Percentiles rank a stretch among this genome's conserved stretches.
These are phyloP conservation scores for Isoetes engelmannii DNA, from an alignment of 83 land plant species.

Conservation along the genomic window DNA sequence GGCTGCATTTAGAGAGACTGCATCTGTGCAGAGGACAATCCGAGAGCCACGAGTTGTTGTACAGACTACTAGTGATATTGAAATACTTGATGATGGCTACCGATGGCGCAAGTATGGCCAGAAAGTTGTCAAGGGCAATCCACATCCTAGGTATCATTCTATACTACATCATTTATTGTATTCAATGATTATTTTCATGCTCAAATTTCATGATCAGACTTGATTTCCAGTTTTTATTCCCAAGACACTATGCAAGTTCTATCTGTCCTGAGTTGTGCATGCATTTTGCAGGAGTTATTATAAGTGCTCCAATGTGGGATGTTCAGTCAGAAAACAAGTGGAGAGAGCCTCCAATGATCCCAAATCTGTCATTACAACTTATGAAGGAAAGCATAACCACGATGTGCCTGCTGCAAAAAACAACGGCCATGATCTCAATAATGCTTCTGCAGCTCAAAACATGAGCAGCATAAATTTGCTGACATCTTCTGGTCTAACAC, in stretches of 20 bases:
- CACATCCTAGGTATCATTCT: no score
- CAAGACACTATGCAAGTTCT: no score
- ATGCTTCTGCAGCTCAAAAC: neutral
- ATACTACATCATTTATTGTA: no score
- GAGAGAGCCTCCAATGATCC: constrained; percentile 63
- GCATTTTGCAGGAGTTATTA: constrained; percentile 52
- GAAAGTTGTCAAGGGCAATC: no score
- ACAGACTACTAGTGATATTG: constrained; percentile 78
- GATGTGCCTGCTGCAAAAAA: constrained; percentile 38
- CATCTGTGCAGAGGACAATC: constrained; percentile 13
- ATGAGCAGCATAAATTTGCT: neutral
- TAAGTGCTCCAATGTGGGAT: constrained; percentile 49
- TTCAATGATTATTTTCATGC: no score
- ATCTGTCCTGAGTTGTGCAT: no score
- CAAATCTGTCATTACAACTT: constrained; percentile 39
- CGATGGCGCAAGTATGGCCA: no score
- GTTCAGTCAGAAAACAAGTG: constrained; percentile 56
- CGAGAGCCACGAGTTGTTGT: constrained; percentile 64
- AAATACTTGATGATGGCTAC: constrained; percentile 48
- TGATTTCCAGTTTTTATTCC: no score
- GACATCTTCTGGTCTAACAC: no score
- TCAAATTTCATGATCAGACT: no score
- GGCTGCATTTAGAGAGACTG: no score
- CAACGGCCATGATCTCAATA: constrained; percentile 24
- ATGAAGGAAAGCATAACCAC: constrained; percentile 66